Evolutionary conservation across 2,329 filamentous ascomycete species (phyloP).

Genomic region (Penicillium sp.): DNA sequence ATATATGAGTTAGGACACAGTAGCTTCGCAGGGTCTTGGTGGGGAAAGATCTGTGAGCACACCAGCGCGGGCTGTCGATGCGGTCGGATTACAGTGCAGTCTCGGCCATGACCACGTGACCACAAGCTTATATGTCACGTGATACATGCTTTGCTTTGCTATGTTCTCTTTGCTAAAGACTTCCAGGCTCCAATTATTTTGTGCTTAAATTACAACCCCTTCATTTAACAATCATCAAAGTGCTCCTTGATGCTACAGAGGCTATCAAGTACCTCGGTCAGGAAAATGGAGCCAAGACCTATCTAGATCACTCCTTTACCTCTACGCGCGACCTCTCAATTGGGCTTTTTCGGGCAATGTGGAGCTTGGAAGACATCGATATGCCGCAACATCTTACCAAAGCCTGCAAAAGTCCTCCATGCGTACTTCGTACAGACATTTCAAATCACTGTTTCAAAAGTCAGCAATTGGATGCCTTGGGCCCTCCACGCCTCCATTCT

Average conservation of each 20-base stretch:
- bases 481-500: background rate
- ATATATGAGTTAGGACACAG: background rate
- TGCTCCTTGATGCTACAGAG: background rate
- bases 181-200: background rate
- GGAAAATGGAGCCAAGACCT: background rate
- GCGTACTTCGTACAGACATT: background rate
- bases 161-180: background rate
- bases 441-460: background rate
- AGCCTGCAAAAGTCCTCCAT: background rate
- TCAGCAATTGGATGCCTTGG: background rate
- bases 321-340: background rate
- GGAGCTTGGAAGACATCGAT: background rate
- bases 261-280: background rate
- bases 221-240: background rate
- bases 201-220: background rate
- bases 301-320: background rate
- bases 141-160: background rate
- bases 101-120: constrained; percentile 17
- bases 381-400: background rate
- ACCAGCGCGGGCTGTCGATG: constrained; percentile 16
- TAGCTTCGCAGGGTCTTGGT: constrained; percentile 6
- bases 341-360: background rate
- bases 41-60: constrained; percentile 8
- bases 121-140: background rate
- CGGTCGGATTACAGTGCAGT: constrained; percentile 22